Base-by-base conservation (phyloP, 1,284 basidiomycete species). In the Omphalotus olearius region DNA sequence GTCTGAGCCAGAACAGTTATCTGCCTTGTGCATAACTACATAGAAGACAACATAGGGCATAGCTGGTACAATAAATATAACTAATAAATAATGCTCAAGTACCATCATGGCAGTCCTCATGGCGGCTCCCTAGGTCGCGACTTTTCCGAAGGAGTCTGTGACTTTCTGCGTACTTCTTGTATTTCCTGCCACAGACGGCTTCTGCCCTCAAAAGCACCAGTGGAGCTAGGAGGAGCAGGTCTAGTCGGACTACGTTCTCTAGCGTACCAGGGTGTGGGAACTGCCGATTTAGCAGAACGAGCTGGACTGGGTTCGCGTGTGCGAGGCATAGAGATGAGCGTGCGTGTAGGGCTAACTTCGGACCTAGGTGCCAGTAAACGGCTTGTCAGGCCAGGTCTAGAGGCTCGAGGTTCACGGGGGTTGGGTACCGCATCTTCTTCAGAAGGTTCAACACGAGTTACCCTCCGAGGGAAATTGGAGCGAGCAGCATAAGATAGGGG, bases 151-250 rank as follows among this genome's bases (percentile, higher is more conserved):
- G 71, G 69, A 39, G 78, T 66, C 30, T 70, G 66, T 54, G 78
- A 67, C 60, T 71, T 73, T 56, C 69, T 68, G 60, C 72, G 77
- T 40, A 80, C 69, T 51, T 76, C 76, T 60, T 73, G 74, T 38
- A 86, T 66, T 58, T 85, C 83, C 48, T 72, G 72, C 81, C 83
- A 84, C 50, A 85, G 61, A 54, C 70, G 71, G 59, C 75, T 73
- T 53, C 74, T 67, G 48, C 70, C 69, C 35, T 66, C 71, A 45
- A 68, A 68, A 28, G 54, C 66, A 55, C 57, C 61, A 58, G 61
- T 53, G 53, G 62, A 59, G 56, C 57, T 62, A 45, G 59, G 57
- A 30, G 60, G 56, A 53, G 57, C 54, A 13, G 56, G 51, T 49
- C 65, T 63, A 26, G 58, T 52, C 3, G 69, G 66, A 52, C 68